These are phyloP conservation scores for Puccinia novopanici DNA, from an alignment of 1,284 basidiomycete genomes.

Conservation along the genomic window DNA sequence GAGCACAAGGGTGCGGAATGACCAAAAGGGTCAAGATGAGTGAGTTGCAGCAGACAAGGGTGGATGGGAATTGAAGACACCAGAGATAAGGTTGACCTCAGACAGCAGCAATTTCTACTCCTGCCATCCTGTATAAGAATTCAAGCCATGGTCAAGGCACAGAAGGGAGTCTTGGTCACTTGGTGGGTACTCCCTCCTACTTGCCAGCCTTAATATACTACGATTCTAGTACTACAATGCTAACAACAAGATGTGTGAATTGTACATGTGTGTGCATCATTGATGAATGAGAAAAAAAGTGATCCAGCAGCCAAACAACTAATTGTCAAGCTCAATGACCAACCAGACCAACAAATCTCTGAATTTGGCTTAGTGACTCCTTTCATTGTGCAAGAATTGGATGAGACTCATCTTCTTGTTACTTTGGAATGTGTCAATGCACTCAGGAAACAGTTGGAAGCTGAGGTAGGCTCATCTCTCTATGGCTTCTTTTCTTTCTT, in stretches of 20 bases:
- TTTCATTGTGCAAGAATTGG: constrained; percentile 59
- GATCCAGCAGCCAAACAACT: constrained; percentile 59
- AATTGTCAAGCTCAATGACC: constrained; percentile 57
- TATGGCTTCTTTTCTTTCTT: constrained; percentile 45
- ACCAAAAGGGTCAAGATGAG: too few relatives aligned
- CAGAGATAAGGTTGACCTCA: too few relatives aligned
- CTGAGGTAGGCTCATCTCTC: too few relatives aligned
- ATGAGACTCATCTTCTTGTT: constrained; percentile 58
- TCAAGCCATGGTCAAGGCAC: neutral
- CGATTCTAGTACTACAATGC: too few relatives aligned
- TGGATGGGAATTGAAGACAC: too few relatives aligned
- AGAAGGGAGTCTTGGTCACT: neutral
- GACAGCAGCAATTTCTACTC: too few relatives aligned
- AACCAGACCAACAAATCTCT: constrained; percentile 49
- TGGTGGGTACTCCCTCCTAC: neutral
- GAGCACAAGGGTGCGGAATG: too few relatives aligned
- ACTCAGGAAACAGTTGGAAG: constrained; percentile 55
- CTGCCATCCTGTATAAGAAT: too few relatives aligned
- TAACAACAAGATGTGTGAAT: neutral
- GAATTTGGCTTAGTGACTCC: constrained; percentile 47
- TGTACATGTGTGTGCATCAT: neutral
- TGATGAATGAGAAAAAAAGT: constrained; percentile 53
- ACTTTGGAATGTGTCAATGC: constrained; percentile 55
- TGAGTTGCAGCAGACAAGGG: too few relatives aligned
- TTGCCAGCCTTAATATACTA: neutral